Evolutionary conservation across 495 filamentous ascomycete species (phyloP), one percentile per base, ranked within the genome.

Genomic region (Diplogelasinospora grovesii): DNA sequence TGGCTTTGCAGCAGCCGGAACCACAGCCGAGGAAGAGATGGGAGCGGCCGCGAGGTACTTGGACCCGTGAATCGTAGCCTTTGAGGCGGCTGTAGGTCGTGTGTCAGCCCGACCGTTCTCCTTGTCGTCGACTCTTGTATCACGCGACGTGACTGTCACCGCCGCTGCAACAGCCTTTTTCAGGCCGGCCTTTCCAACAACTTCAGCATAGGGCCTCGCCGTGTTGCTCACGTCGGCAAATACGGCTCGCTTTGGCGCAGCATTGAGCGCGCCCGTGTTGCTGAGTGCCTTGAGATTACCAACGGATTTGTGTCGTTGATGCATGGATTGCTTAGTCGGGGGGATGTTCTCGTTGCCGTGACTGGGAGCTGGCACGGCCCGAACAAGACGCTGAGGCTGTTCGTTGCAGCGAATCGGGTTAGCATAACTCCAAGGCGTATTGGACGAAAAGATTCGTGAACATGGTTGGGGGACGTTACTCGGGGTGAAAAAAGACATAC

Each of bases 221-320:
- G 71, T 82, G 56, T 86, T 89, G 71, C 81, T 90, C 24, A 89
- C 70, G 54, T 95, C 89, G 11, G 75, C 83, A 60, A 92, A 86
- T 11, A 77, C 84, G 25, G 79, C 80, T 44, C 87, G 77, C 65
- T 86, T 87, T 18, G 81, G 68, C 27, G 71, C 75, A 36, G 75
- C 75, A 60, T 84, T 90, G 36, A 82, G 59, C 21, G 72, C 73
- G 36, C 70, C 75, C 14, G 68, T 72, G 32, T 75, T 66, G 11
- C 71, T 48, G 40, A 79, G 63, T 18, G 68, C 64, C 31, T 73
- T 77, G 31, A 89, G 63, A 30, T 81, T 83, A 15, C 84, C 73
- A 7, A 78, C 81, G 1, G 87, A 92, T 61, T 89, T 94, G 66
- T 87, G 82, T 19, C 81, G 82, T 52, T 90, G 82, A 49, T 88